phyloP scores from a whole-genome alignment of 2,329 filamentous ascomycete species.

The Botrytis fabae region DNA sequence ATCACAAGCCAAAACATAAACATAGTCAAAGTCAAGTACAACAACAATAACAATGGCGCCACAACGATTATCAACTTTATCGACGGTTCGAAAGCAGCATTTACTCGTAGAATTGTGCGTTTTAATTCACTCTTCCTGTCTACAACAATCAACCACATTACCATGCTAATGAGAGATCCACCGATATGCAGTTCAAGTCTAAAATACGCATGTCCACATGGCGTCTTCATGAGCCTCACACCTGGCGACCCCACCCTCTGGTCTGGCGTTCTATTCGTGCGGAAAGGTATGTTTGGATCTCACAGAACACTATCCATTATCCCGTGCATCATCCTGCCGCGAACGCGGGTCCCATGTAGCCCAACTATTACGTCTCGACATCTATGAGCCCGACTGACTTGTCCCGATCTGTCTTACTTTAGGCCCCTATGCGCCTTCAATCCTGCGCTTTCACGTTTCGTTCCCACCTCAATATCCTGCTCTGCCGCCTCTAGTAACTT shows the following conservation, averaged over 20 bases:
- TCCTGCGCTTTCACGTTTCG: constrained; percentile 86
- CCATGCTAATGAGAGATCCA: constrained; percentile 9
- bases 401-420: neutral
- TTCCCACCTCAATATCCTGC: constrained; percentile 81
- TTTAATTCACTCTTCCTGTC: neutral
- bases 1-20: constrained; percentile 18
- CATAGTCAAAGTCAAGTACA: constrained; percentile 7
- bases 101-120: constrained; percentile 41
- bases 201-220: constrained; percentile 78
- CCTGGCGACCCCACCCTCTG: constrained; percentile 79
- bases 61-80: constrained; percentile 32
- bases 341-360: neutral
- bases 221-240: constrained; percentile 82
- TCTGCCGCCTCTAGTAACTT: constrained; percentile 80
- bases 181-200: constrained; percentile 64
- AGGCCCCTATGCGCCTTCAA: constrained; percentile 87
- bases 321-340: neutral
- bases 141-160: neutral
- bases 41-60: constrained; percentile 30
- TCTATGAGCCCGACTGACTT: constrained; percentile 11
- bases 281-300: constrained; percentile 63
- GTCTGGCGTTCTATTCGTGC: constrained; percentile 89
- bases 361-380: neutral
- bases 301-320: constrained; percentile 3
- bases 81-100: constrained; percentile 40